Conservation (phyloP, 2,329 filamentous ascomycete genomes). For the Sporothrix mexicana region DNA sequence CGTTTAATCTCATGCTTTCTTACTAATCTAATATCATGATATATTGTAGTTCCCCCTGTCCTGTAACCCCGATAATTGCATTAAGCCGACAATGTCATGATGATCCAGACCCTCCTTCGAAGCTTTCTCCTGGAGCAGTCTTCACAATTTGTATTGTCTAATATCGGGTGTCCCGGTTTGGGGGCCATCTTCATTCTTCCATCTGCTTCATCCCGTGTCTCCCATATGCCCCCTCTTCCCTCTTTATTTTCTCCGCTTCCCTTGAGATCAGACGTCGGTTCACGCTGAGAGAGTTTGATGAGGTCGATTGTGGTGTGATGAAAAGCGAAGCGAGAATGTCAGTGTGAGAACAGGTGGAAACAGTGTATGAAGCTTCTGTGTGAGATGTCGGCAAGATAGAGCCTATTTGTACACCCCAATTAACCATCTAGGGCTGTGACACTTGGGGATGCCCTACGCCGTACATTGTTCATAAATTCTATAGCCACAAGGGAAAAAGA, state of each 20-base stretch:
- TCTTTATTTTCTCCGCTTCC: not conserved
- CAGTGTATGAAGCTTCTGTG: too few relatives aligned
- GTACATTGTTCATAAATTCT: too few relatives aligned
- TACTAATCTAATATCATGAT: too few relatives aligned
- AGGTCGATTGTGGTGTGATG: not conserved
- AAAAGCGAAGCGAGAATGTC: too few relatives aligned
- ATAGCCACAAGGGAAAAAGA: not conserved
- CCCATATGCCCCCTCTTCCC: not conserved
- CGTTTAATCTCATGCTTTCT: too few relatives aligned
- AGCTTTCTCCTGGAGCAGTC: not conserved
- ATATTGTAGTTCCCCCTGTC: too few relatives aligned
- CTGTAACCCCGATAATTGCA: too few relatives aligned
- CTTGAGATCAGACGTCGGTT: not conserved
- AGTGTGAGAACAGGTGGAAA: not conserved
- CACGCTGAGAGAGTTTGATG: not conserved
- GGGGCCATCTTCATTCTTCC: constrained; percentile 17
- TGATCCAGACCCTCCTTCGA: not conserved
- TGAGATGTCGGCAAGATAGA: not conserved
- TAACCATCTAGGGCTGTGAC: not conserved
- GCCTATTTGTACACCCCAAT: not conserved
- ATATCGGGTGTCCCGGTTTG: constrained; percentile 22
- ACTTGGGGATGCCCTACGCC: not conserved
- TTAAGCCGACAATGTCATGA: too few relatives aligned
- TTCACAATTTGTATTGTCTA: not conserved
- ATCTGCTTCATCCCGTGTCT: constrained; percentile 1